These are phyloP conservation scores for Medicago lupulina DNA, from an alignment of 306 rosid genomes.

Conservation along the genomic window DNA sequence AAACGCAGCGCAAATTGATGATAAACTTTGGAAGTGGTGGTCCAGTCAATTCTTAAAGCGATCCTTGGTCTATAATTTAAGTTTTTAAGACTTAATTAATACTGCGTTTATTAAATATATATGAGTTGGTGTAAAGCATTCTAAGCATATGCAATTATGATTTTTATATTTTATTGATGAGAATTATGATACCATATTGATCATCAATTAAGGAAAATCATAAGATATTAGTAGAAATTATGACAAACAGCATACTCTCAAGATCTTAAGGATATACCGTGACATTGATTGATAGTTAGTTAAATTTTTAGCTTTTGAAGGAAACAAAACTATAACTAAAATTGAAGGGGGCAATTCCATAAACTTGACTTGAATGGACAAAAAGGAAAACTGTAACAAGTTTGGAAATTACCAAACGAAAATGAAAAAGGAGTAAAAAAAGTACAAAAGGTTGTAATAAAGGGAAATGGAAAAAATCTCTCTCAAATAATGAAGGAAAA, in stretches of 20 bases:
- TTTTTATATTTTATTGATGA: background rate
- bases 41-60: background rate
- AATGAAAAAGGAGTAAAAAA: background rate
- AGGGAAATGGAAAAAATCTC: background rate
- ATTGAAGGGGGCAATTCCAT: background rate
- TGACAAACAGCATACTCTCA: background rate
- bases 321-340: background rate
- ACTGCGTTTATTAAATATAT: background rate
- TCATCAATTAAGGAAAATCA: slow-evolving; percentile 1
- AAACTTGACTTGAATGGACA: background rate
- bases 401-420: slow-evolving; percentile 7
- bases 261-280: background rate
- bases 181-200: background rate
- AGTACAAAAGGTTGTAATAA: slow-evolving; percentile 28
- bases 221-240: slow-evolving; percentile 30
- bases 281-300: slow-evolving; percentile 17
- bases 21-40: background rate
- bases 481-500: slow-evolving; percentile 66
- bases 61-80: background rate
- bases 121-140: slow-evolving; percentile 45
- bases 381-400: slow-evolving; percentile 26
- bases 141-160: slow-evolving; percentile 36
- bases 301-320: slow-evolving; percentile 9
- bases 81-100: background rate
- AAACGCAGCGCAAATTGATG: background rate